Evolutionary conservation across 2,329 filamentous ascomycete genomes (phyloP).

Genomic region (Monilinia laxa): DNA sequence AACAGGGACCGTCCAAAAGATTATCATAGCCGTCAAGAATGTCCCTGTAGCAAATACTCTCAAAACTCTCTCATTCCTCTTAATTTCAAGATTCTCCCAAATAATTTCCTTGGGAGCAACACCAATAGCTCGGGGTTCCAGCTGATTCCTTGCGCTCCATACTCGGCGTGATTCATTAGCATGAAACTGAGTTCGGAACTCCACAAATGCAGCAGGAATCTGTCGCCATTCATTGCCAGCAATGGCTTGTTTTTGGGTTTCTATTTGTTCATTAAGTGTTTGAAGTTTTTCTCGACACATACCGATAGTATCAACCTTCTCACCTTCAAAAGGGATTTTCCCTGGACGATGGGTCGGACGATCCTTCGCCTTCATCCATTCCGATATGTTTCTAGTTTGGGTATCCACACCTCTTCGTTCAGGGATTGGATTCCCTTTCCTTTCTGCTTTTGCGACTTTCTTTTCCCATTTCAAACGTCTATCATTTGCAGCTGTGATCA

Average conservation of each 20-base stretch:
- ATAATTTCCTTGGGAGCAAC: constrained; percentile 79
- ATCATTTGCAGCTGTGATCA: constrained; percentile 76
- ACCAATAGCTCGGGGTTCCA: constrained; percentile 80
- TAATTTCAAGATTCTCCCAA: constrained; percentile 80
- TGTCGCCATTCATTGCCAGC: constrained; percentile 57
- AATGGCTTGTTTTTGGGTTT: constrained; percentile 63
- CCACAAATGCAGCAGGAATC: constrained; percentile 72
- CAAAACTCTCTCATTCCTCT: constrained; percentile 77
- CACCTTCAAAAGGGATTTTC: constrained; percentile 68
- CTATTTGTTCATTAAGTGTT: constrained; percentile 69
- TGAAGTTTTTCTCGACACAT: constrained; percentile 80
- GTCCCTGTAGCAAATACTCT: constrained; percentile 65
- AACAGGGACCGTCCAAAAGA: constrained; percentile 80
- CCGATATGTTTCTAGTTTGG: constrained; percentile 66
- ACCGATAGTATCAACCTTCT: constrained; percentile 92
- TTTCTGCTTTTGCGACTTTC: constrained; percentile 46
- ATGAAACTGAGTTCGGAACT: constrained; percentile 77
- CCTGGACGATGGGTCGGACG: constrained; percentile 74
- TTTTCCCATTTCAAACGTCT: constrained; percentile 53
- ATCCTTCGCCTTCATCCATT: constrained; percentile 69
- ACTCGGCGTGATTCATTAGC: constrained; percentile 85
- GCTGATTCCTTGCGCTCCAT: constrained; percentile 76
- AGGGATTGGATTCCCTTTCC: constrained; percentile 40
- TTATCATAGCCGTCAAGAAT: constrained; percentile 72
- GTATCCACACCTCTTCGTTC: constrained; percentile 52